Percentiles rank a stretch among this genome's conserved stretches.
These are phyloP conservation scores for Sphagnum magellanicum DNA, from an alignment of 228 moss, liverwort and hornwort genomes.

Conservation along the genomic window DNA sequence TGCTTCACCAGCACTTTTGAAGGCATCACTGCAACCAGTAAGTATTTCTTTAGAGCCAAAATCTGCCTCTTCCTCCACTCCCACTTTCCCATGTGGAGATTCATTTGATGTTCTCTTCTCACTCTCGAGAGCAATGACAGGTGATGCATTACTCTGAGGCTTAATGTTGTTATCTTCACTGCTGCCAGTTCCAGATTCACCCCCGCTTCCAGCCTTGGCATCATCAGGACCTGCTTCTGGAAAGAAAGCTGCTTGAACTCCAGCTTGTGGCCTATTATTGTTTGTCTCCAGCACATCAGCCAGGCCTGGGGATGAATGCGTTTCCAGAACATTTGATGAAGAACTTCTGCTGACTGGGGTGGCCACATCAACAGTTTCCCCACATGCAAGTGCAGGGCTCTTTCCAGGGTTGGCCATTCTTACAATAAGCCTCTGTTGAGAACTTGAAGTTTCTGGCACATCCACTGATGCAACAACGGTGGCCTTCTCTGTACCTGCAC, in stretches of 20 bases:
- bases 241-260: background rate
- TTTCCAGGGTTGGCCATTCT: slow-evolving; percentile 76
- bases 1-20: background rate
- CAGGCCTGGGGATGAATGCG: slow-evolving; percentile 35
- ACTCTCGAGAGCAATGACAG: slow-evolving; percentile 12
- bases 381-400: slow-evolving; percentile 63
- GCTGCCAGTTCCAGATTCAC: slow-evolving; percentile 18
- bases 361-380: slow-evolving; percentile 36
- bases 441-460: slow-evolving; percentile 25
- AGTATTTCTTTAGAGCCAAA: background rate
- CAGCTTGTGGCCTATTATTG: slow-evolving; percentile 11
- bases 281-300: slow-evolving; percentile 32
- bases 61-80: background rate
- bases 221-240: slow-evolving; percentile 14
- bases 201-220: slow-evolving; percentile 3
- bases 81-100: background rate
- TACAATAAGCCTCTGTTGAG: slow-evolving; percentile 67
- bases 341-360: slow-evolving; percentile 51
- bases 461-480: slow-evolving; percentile 15
- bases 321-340: slow-evolving; percentile 65
- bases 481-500: slow-evolving; percentile 43
- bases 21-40: too few relatives aligned
- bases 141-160: background rate
- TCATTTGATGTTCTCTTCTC: slow-evolving; percentile 25
- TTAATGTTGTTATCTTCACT: slow-evolving; percentile 25